Evolutionary conservation across 2,329 filamentous ascomycete species (phyloP), one percentile per base, ranked within the genome.

Genomic region (Acrocalymma vagum): DNA sequence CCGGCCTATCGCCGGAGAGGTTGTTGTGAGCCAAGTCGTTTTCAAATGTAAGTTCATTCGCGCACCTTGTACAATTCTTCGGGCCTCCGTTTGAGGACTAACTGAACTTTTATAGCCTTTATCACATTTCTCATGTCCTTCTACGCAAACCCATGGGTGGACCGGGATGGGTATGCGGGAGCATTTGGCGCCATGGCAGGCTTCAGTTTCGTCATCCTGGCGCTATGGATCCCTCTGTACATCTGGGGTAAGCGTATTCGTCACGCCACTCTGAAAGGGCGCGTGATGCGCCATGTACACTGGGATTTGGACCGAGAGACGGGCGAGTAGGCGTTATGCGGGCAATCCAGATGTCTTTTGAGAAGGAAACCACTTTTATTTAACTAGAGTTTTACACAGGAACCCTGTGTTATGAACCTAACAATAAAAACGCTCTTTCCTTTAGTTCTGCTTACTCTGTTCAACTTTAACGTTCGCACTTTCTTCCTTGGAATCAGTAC

Each of bases 141-240:
- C 55, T 83, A 83, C 56, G 83, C 79, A 1, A 84, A 84, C 53
- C 74, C 78, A 0, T 84, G 81, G 81, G 74, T 84, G 24, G 63
- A 69, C 6, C 20, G 70, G 40, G 62, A 63, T 1, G 81, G 81
- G 1, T 83, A 83, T 51, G 46, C 67, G 9, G 65, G 72, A 23
- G 75, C 80, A 3, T 84, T 75, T 46, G 79, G 80, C 3, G 70
- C 74, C n/a, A 83, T 84, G 80, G 80, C 79, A 6, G 79, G 72
- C 9, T 82, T 83, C 29, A 67, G 74, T 8, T 74, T 70, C 9
- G 68, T 52, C 10, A 63, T 82, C 3, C 15, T 42, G 4, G 56
- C 82, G 10, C 23, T 80, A 6, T 47, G 76, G 18, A 55, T 81
- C 17, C 77, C 77, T 2, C 61, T 83, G 8, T 83, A 76, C 56